Evolutionary conservation across 768 basidiomycete genomes (phyloP).

Genomic region (Naganishia vaughanmartiniae): DNA sequence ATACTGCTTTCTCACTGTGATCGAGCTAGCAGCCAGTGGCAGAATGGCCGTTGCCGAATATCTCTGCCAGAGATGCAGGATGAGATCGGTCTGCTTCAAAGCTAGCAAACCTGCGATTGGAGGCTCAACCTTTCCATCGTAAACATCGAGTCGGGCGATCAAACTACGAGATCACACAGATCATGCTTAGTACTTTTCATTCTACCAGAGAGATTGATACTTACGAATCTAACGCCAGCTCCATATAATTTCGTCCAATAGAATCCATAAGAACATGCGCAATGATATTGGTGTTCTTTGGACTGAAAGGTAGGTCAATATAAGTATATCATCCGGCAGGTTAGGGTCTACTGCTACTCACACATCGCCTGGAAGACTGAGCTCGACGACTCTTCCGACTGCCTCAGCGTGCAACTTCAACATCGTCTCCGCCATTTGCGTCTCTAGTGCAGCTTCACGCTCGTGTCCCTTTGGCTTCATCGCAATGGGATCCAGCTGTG

Average conservation of each 20-base stretch:
- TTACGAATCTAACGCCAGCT: slow-evolving; percentile 87
- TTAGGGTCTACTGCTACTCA: slow-evolving; percentile 55
- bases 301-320: slow-evolving; percentile 56
- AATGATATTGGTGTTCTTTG: slow-evolving; percentile 81
- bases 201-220: slow-evolving; percentile 42
- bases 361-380: slow-evolving; percentile 79
- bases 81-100: slow-evolving; percentile 72
- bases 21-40: slow-evolving; percentile 72
- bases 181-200: neutral
- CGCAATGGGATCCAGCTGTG: neutral
- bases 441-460: slow-evolving; percentile 74
- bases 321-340: neutral
- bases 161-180: neutral
- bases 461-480: slow-evolving; percentile 58
- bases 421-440: slow-evolving; percentile 82
- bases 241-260: slow-evolving; percentile 77
- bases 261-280: slow-evolving; percentile 81
- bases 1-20: slow-evolving; percentile 89
- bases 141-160: slow-evolving; percentile 20
- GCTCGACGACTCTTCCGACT: slow-evolving; percentile 86
- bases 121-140: slow-evolving; percentile 60
- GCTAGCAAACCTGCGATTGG: slow-evolving; percentile 66
- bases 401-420: slow-evolving; percentile 98
- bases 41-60: slow-evolving; percentile 87
- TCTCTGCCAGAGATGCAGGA: slow-evolving; percentile 95